Evolutionary conservation across 2,329 filamentous ascomycete genomes (phyloP).

Genomic region (Aspergillus hortae): DNA sequence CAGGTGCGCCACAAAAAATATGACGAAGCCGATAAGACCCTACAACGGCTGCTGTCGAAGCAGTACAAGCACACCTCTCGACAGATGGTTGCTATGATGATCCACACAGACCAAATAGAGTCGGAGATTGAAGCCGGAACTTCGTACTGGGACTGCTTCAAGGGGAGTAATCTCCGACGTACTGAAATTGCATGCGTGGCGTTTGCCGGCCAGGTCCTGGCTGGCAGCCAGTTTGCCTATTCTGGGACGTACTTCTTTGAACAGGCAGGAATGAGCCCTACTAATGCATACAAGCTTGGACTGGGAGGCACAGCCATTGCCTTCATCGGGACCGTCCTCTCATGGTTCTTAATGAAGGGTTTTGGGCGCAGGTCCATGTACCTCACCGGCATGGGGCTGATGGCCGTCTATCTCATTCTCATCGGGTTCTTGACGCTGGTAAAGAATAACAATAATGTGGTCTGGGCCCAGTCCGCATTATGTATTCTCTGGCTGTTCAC

Average conservation of each 20-base stretch:
- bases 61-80: slow-evolving; percentile 35
- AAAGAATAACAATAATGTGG: slow-evolving; percentile 12
- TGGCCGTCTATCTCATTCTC: slow-evolving; percentile 26
- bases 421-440: slow-evolving; percentile 21
- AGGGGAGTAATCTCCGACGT: slow-evolving; percentile 31
- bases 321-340: slow-evolving; percentile 49
- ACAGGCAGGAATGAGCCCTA: slow-evolving; percentile 38
- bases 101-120: slow-evolving; percentile 50
- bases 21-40: slow-evolving; percentile 39
- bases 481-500: slow-evolving; percentile 54
- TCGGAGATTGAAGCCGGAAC: slow-evolving; percentile 13
- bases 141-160: slow-evolving; percentile 29
- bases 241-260: slow-evolving; percentile 36
- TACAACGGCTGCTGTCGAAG: slow-evolving; percentile 35
- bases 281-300: slow-evolving; percentile 39
- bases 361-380: slow-evolving; percentile 41
- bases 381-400: slow-evolving; percentile 27
- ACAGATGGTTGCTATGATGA: slow-evolving; percentile 53
- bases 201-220: slow-evolving; percentile 32
- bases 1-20: slow-evolving; percentile 42
- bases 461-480: slow-evolving; percentile 39
- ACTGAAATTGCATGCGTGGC: slow-evolving; percentile 40
- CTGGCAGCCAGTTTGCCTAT: slow-evolving; percentile 27
- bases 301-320: slow-evolving; percentile 63
- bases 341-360: slow-evolving; percentile 45